Evolutionary conservation across 2,329 filamentous ascomycete genomes (phyloP).

Genomic region (Colletotrichum gigasporum): DNA sequence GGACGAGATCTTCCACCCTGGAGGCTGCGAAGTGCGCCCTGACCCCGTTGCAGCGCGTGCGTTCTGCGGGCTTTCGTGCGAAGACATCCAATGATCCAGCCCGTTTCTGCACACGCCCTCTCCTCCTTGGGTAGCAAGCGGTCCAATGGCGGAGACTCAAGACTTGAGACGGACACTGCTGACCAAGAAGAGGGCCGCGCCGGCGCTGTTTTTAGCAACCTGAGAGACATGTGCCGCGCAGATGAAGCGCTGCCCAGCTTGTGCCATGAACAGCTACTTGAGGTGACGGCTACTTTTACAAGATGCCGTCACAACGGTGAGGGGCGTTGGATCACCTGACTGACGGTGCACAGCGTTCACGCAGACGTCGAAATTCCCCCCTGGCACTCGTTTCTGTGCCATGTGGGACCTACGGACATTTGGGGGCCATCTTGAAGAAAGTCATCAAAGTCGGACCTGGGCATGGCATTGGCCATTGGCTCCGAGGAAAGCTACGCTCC

Average conservation of each 20-base stretch:
- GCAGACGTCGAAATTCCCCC: no score
- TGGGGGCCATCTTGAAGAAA: no score
- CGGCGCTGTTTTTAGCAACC: not conserved
- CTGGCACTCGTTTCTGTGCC: no score
- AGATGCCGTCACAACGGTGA: not conserved
- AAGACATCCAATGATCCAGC: not conserved
- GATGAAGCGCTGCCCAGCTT: not conserved
- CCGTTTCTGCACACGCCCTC: not conserved
- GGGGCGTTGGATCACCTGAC: no score
- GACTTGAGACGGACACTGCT: not conserved
- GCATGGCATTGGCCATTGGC: no score
- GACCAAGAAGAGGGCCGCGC: not conserved
- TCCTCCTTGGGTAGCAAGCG: not conserved
- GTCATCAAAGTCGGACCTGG: no score
- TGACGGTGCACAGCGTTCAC: no score
- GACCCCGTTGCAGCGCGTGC: conserved; percentile 5
- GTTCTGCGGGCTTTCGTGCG: not conserved
- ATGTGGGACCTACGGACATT: not conserved
- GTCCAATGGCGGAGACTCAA: not conserved
- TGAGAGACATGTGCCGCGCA: not conserved
- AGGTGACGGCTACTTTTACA: not conserved
- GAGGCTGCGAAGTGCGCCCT: not conserved
- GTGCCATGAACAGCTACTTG: not conserved
- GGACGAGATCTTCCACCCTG: conserved; percentile 18
- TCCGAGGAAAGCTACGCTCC: not conserved